These are phyloP conservation scores for Neonectria ditissima DNA, from an alignment of 2,329 filamentous ascomycete species.

Conservation along the genomic window DNA sequence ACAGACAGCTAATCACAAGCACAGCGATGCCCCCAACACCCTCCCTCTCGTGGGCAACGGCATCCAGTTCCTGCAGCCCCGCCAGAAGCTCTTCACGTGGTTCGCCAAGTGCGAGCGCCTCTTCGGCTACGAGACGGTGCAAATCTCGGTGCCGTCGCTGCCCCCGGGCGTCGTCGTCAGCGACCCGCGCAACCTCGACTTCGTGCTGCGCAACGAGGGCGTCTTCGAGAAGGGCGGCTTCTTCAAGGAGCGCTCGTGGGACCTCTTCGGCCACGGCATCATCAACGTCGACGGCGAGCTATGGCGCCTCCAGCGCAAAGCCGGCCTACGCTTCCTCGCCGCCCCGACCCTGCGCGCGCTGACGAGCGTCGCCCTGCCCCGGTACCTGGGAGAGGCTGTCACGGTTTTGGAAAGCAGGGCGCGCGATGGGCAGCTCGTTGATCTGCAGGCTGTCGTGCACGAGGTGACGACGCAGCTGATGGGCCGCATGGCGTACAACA, in stretches of 20 bases:
- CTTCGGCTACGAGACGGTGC: conserved; percentile 70
- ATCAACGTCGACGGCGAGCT: conserved; percentile 74
- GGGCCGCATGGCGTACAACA: conserved; percentile 76
- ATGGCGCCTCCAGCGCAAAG: conserved; percentile 73
- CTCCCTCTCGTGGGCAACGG: conserved; percentile 71
- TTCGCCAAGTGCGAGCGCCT: conserved; percentile 68
- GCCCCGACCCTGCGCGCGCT: conserved; percentile 67
- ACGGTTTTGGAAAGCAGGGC: conserved; percentile 50
- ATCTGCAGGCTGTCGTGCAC: conserved; percentile 71
- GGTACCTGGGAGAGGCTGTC: conserved; percentile 61
- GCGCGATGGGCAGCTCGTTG: conserved; percentile 52
- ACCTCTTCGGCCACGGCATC: conserved; percentile 74
- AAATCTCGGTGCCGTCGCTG: conserved; percentile 71
- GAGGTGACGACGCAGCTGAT: conserved; percentile 74
- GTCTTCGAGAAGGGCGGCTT: conserved; percentile 72
- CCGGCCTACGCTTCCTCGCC: conserved; percentile 70
- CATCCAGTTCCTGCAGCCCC: conserved; percentile 68
- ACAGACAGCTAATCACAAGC: background rate
- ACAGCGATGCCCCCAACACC: conserved; percentile 62
- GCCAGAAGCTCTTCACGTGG: conserved; percentile 72
- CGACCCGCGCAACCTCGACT: conserved; percentile 71
- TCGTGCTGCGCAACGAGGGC: conserved; percentile 70
- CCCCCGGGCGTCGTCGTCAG: conserved; percentile 73
- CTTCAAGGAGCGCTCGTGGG: conserved; percentile 69
- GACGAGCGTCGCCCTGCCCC: conserved; percentile 68